Conservation (phyloP, 2,329 filamentous ascomycete species). For the Penicillium corylophilum region DNA sequence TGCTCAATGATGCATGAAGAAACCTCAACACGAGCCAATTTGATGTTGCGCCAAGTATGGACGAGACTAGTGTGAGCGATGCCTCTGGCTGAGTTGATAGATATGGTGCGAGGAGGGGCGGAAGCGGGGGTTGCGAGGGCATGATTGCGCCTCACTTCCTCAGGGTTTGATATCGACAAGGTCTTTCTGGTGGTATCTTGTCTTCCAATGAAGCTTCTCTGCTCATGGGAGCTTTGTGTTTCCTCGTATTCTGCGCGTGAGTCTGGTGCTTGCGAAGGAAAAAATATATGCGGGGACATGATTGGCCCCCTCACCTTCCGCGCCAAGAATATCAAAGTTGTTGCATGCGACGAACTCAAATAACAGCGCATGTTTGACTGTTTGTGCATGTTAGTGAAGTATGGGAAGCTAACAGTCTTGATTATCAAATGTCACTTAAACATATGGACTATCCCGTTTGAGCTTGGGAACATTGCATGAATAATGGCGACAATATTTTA, state of each 20-base stretch:
- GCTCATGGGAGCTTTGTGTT: not conserved
- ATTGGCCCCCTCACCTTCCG: constrained; percentile 23
- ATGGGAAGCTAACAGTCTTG: no score
- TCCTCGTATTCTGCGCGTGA: constrained; percentile 4
- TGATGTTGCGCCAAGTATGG: constrained; percentile 48
- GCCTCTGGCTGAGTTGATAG: constrained; percentile 34
- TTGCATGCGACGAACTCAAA: not conserved
- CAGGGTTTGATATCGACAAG: not conserved
- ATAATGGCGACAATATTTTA: no score
- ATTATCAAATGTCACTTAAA: no score
- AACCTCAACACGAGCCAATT: constrained; percentile 59
- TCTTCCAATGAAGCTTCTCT: not conserved
- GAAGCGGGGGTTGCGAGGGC: constrained; percentile 42
- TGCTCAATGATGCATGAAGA: constrained; percentile 48
- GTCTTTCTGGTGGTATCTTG: not conserved
- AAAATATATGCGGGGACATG: constrained; percentile 24
- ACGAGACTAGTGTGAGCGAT: constrained; percentile 45
- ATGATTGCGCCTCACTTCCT: constrained; percentile 22
- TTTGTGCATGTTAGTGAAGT: not conserved
- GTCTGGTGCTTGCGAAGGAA: constrained; percentile 20
- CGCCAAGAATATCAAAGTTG: constrained; percentile 23
- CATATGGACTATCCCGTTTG: no score
- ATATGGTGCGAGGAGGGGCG: constrained; percentile 41
- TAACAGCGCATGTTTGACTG: not conserved
- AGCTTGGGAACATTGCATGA: not conserved